These are phyloP conservation scores for Cladophialophora psammophila DNA, from an alignment of 2,329 filamentous ascomycete species.

Conservation along the genomic window DNA sequence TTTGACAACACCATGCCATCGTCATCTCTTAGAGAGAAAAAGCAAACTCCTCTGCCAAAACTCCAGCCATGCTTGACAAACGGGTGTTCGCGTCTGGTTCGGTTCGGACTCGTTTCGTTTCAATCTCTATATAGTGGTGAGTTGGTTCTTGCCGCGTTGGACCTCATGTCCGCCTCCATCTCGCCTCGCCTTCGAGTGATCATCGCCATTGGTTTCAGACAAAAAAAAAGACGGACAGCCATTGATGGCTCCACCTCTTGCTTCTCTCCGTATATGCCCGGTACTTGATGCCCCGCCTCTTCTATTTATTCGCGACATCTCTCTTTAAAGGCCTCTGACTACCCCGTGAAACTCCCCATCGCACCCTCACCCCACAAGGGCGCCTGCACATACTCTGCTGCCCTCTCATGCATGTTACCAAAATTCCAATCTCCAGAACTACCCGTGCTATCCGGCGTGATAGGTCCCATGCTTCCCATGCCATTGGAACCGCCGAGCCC, in stretches of 20 bases:
- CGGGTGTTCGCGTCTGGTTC: neutral
- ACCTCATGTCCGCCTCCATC: neutral
- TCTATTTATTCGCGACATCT: neutral
- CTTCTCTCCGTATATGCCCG: neutral
- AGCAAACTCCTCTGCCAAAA: neutral
- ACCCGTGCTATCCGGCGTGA: conserved; percentile 53
- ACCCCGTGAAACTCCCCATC: conserved; percentile 12
- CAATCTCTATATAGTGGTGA: neutral
- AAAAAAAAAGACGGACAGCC: too few species aligned
- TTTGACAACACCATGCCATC: neutral
- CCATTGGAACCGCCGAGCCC: conserved; percentile 15
- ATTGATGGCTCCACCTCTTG: too few species aligned
- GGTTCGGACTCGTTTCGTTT: neutral
- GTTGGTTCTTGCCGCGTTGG: neutral
- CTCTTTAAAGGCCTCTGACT: neutral
- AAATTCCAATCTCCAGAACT: conserved; percentile 57
- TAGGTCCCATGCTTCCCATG: conserved; percentile 44
- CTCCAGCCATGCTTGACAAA: neutral
- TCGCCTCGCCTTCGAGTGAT: neutral
- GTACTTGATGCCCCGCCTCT: neutral
- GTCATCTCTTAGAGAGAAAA: neutral
- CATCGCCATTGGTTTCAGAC: too few species aligned
- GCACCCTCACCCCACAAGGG: conserved; percentile 49
- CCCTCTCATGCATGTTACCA: conserved; percentile 55
- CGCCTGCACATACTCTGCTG: conserved; percentile 57